Base-by-base conservation (phyloP, 1,284 basidiomycete genomes). In the Blastosporella zonata region DNA sequence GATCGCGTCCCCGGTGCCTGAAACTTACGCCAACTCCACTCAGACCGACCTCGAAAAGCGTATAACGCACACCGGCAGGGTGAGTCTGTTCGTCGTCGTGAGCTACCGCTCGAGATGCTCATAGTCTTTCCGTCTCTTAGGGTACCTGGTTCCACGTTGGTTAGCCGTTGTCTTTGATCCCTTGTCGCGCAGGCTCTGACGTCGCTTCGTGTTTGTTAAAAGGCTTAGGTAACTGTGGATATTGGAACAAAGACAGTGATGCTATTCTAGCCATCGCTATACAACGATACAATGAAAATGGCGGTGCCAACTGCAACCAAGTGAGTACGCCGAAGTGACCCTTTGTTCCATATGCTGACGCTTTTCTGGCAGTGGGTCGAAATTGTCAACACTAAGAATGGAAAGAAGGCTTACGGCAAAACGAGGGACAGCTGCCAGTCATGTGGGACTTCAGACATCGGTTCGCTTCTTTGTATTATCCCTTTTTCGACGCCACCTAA, bases 151-250 rank as follows among this genome's bases (percentile, higher is more conserved):
- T 66, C 49, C 52, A 68, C 42, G 60, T 66, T 47, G 67, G 66
- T 62, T 25, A 29, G 59, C 52, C 6, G 10, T 15, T 22, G 7
- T 40, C 31, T 31, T 48, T 45, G 22, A 20, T 17, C 13, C 15
- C 13, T 49, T 35, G 25, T 21, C 39, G 25, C 20, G 18, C 36
- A 39, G 25, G 31, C 15, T 15, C 47, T 50, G 36, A 55, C 33
- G 17, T 3, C 3, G 34, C 27, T 27, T 43, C 38, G 15, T 47
- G 18, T 41, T 17, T 46, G 20, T 41, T 46, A 21, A 31, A 43
- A 67, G 73, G 73, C 25, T 43, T 61, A 12, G 78, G 76, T 28
- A 79, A 79, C 60, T 82, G 80, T 56, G 79, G 79, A 7, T 51
- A 67, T 20, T 44, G 28, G 39, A 70, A 77, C 52, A 58, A 18